Conservation (phyloP, 805 yeast species). For the Candida mattraensis region DNA sequence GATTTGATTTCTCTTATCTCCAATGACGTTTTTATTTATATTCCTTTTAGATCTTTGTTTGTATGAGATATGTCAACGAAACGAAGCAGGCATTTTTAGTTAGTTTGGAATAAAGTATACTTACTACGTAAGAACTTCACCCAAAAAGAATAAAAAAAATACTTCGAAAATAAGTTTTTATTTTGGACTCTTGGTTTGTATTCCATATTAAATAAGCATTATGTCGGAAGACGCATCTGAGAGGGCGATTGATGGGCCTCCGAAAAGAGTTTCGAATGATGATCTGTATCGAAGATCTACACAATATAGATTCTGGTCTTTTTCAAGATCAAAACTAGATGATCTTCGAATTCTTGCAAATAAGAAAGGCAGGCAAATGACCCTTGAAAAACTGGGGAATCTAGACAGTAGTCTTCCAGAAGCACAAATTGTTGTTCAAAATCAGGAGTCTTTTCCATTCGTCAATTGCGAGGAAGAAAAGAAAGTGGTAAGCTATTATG, state of each 20-base stretch:
- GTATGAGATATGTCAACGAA: conserved; percentile 22
- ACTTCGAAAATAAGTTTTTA: conserved; percentile 6
- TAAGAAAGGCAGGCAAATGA: conserved; percentile 48
- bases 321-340: conserved; percentile 55
- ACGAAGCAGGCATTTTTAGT: conserved; percentile 20
- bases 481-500: conserved; percentile 65
- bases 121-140: background rate
- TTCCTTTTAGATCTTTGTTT: conserved; percentile 17
- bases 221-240: no score
- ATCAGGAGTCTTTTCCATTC: conserved; percentile 34
- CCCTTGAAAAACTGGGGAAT: conserved; percentile 29
- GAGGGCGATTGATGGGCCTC: no score
- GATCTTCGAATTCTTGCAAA: conserved; percentile 51
- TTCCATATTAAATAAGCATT: no score
- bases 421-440: conserved; percentile 17
- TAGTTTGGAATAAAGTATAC: no score
- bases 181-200: no score
- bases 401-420: conserved; percentile 20
- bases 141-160: conserved; percentile 7
- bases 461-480: conserved; percentile 71
- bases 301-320: conserved; percentile 87
- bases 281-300: conserved; percentile 86
- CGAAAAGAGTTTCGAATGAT: conserved; percentile 61
- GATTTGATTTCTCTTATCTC: conserved; percentile 8
- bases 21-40: conserved; percentile 22